These are phyloP conservation scores for Mallotus nudiflorus DNA, from an alignment of 345 rosid species.

Conservation along the genomic window DNA sequence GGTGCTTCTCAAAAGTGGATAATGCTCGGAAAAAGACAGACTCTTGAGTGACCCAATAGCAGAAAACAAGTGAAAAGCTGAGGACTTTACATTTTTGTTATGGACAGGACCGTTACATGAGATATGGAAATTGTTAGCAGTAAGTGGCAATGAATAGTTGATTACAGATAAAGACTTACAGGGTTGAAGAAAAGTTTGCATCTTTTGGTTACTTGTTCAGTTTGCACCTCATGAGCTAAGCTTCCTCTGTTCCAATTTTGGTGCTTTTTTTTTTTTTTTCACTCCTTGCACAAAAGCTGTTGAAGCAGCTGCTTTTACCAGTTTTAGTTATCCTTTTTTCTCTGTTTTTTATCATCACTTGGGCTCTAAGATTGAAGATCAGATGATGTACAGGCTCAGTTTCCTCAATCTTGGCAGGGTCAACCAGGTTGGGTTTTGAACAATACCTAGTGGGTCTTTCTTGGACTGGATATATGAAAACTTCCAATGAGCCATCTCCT, in stretches of 20 bases:
- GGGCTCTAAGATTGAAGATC: neutral
- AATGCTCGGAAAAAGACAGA: conserved; percentile 14
- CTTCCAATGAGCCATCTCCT: too few relatives aligned
- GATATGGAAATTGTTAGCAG: neutral
- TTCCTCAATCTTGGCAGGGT: too few relatives aligned
- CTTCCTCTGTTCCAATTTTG: neutral
- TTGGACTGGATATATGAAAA: too few relatives aligned
- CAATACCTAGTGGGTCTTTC: neutral
- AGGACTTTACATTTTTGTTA: conserved; percentile 23
- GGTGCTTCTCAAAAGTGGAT: conserved; percentile 28
- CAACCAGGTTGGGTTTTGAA: neutral
- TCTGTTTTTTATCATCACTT: neutral
- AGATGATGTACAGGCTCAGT: too few relatives aligned
- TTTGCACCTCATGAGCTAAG: conserved; percentile 22
- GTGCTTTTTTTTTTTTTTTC: neutral
- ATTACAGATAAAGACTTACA: conserved; percentile 42
- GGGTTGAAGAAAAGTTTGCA: conserved; percentile 55
- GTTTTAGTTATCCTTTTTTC: too few relatives aligned
- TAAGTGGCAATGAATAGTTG: conserved; percentile 22
- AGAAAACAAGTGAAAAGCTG: conserved; percentile 23
- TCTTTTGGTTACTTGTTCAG: conserved; percentile 39
- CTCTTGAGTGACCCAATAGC: conserved; percentile 9
- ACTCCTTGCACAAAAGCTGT: neutral
- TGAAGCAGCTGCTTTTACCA: neutral
- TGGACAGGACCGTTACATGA: conserved; percentile 9